Evolutionary conservation across 805 yeast species (phyloP).

Genomic region (Spathaspora girioi): DNA sequence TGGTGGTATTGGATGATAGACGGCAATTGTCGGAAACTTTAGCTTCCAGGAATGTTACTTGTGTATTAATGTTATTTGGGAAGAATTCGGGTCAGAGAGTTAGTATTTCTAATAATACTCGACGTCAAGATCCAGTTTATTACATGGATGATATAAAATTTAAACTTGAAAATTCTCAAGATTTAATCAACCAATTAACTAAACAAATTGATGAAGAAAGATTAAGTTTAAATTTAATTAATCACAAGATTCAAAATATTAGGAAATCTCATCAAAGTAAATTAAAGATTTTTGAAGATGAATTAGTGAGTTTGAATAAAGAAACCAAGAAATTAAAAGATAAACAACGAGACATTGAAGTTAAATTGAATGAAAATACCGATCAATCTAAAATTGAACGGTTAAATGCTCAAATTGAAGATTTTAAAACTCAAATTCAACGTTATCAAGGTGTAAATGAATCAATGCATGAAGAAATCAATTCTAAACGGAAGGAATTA

Average conservation of each 20-base stretch:
- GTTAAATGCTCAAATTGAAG: constrained; percentile 29
- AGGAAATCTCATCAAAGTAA: constrained; percentile 2
- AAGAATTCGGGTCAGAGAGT: constrained; percentile 45
- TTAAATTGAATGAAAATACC: constrained; percentile 42
- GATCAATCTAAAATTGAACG: constrained; percentile 40
- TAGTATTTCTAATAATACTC: constrained; percentile 33
- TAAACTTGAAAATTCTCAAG: constrained; percentile 14
- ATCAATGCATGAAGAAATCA: constrained; percentile 22
- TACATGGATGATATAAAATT: constrained; percentile 34
- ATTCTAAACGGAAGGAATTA: constrained; percentile 7
- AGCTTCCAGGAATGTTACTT: constrained; percentile 32
- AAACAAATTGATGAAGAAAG: constrained; percentile 5
- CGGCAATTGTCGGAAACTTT: constrained; percentile 50
- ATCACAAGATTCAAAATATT: constrained; percentile 1
- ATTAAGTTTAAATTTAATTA: background rate
- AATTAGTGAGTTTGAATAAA: background rate
- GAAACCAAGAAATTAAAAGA: constrained; percentile 9
- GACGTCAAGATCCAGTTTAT: constrained; percentile 51
- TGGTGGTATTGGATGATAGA: constrained; percentile 50
- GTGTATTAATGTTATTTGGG: constrained; percentile 39
- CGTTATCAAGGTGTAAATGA: constrained; percentile 24
- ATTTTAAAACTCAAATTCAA: constrained; percentile 22
- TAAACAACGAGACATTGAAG: constrained; percentile 29
- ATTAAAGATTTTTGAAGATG: background rate
- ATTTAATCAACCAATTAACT: constrained; percentile 5